Evolutionary conservation across 2,329 filamentous ascomycete species (phyloP).

Genomic region (Pseudogymnoascus sp.): DNA sequence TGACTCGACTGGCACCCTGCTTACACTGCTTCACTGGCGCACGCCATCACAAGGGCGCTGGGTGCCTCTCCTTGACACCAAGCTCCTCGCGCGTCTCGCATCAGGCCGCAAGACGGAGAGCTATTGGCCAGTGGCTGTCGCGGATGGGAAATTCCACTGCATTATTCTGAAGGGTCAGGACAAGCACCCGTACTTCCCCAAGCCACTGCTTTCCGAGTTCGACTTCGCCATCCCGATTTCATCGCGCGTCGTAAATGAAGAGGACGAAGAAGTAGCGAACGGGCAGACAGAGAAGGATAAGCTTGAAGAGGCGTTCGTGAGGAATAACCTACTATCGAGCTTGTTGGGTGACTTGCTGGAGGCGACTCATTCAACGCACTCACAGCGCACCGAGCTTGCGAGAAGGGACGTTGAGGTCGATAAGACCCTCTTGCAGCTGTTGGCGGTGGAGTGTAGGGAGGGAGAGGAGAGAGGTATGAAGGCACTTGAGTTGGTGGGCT

Average conservation of each 20-base stretch:
- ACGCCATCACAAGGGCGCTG: constrained; percentile 76
- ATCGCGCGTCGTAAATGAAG: constrained; percentile 36
- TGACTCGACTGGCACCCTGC: constrained; percentile 80
- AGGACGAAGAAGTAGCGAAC: constrained; percentile 32
- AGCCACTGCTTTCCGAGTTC: constrained; percentile 85
- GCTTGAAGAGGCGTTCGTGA: constrained; percentile 76
- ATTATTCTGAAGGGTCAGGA: constrained; percentile 97
- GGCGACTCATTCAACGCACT: constrained; percentile 54
- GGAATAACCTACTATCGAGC: constrained; percentile 61
- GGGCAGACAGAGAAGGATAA: constrained; percentile 44
- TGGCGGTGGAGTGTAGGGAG: constrained; percentile 83
- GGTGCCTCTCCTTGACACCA: constrained; percentile 90
- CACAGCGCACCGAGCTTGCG: constrained; percentile 59
- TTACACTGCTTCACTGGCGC: constrained; percentile 88
- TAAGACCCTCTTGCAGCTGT: constrained; percentile 79
- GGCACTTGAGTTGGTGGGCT: constrained; percentile 77
- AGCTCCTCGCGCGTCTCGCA: constrained; percentile 69
- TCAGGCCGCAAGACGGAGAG: constrained; percentile 78
- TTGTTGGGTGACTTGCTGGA: constrained; percentile 70
- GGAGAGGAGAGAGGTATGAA: constrained; percentile 93
- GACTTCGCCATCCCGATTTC: constrained; percentile 79
- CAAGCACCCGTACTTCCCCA: constrained; percentile 85
- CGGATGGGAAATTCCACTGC: constrained; percentile 88
- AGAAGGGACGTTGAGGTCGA: constrained; percentile 77
- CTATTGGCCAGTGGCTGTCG: constrained; percentile 94